Percentiles rank a stretch among this genome's conserved stretches.
Evolutionary conservation across 306 rosid genomes (phyloP).

Genomic region (Bauhinia variegata): DNA sequence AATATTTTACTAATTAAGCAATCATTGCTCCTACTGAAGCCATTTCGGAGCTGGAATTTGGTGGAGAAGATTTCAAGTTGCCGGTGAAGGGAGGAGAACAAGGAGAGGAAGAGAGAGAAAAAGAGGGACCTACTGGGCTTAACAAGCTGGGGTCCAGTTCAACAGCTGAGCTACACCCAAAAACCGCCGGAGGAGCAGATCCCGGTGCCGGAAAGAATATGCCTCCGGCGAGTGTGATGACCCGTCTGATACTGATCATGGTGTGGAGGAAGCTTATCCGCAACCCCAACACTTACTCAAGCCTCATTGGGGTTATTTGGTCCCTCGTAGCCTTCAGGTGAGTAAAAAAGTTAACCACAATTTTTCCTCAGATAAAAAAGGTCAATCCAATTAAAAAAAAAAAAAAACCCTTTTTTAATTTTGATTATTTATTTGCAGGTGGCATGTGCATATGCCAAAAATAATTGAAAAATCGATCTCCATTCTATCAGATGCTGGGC

Average conservation of each 20-base stretch:
- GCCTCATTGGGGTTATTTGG: slow-evolving; percentile 93
- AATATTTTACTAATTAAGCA: slow-evolving; percentile 1
- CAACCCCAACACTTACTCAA: slow-evolving; percentile 95
- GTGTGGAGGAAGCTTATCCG: slow-evolving; percentile 99
- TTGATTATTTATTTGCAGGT: slow-evolving; percentile 49
- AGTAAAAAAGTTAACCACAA: slow-evolving; percentile 15
- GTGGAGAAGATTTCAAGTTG: slow-evolving; percentile 65
- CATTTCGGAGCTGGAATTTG: slow-evolving; percentile 47
- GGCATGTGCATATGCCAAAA: slow-evolving; percentile 87
- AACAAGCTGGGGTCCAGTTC: slow-evolving; percentile 79
- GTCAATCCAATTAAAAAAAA: slow-evolving; percentile 1
- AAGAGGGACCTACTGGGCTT: slow-evolving; percentile 58
- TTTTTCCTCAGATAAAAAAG: too few relatives aligned
- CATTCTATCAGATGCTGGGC: slow-evolving; percentile 97
- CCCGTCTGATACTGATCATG: slow-evolving; percentile 92
- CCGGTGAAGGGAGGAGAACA: slow-evolving; percentile 55
- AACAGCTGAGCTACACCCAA: slow-evolving; percentile 77
- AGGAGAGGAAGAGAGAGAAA: slow-evolving; percentile 53
- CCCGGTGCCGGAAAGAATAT: slow-evolving; percentile 56
- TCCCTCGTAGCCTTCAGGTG: slow-evolving; percentile 84
- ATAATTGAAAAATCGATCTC: slow-evolving; percentile 81
- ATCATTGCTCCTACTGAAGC: slow-evolving; percentile 30
- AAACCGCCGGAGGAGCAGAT: slow-evolving; percentile 37
- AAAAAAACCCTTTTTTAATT: neutral
- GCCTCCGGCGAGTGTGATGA: slow-evolving; percentile 99